Conservation (phyloP, 1,139 yeast species). For the Eremothecium sinecaudum region DNA sequence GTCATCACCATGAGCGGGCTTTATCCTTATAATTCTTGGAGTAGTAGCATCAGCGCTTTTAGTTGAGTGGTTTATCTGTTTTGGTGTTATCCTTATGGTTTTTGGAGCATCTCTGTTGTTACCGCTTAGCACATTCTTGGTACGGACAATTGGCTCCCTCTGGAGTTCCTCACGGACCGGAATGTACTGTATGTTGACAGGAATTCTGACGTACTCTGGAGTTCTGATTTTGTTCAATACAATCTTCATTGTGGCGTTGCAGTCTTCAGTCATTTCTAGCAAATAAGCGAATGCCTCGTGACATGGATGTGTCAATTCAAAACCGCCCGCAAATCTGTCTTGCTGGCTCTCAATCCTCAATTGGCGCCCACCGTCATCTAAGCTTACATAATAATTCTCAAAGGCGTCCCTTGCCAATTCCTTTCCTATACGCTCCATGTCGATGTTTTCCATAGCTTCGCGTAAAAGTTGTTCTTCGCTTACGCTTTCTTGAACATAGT, state of each 20-base stretch:
- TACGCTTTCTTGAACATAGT: conserved; percentile 19
- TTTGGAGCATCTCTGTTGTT: neutral
- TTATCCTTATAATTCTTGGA: neutral
- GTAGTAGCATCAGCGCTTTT: neutral
- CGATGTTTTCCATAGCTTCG: conserved; percentile 17
- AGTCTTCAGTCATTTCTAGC: conserved; percentile 18
- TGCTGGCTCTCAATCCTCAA: conserved; percentile 16
- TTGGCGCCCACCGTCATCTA: conserved; percentile 21
- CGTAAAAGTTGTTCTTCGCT: conserved; percentile 13
- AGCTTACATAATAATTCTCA: conserved; percentile 23
- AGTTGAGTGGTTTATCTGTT: neutral
- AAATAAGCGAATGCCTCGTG: conserved; percentile 20
- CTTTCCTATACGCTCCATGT: conserved; percentile 16
- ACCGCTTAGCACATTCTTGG: neutral
- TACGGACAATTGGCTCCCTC: too few relatives aligned
- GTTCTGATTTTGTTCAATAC: conserved; percentile 11
- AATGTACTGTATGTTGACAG: neutral
- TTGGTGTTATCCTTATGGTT: neutral
- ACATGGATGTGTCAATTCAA: conserved; percentile 17
- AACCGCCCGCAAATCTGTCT: conserved; percentile 18
- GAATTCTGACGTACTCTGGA: neutral
- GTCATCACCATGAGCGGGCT: neutral
- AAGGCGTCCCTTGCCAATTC: conserved; percentile 21
- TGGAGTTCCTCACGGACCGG: too few relatives aligned
- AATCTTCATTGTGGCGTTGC: conserved; percentile 18